phyloP scores from a whole-genome alignment of 164 flowering plant genomes.

The Akebia trifoliata region DNA sequence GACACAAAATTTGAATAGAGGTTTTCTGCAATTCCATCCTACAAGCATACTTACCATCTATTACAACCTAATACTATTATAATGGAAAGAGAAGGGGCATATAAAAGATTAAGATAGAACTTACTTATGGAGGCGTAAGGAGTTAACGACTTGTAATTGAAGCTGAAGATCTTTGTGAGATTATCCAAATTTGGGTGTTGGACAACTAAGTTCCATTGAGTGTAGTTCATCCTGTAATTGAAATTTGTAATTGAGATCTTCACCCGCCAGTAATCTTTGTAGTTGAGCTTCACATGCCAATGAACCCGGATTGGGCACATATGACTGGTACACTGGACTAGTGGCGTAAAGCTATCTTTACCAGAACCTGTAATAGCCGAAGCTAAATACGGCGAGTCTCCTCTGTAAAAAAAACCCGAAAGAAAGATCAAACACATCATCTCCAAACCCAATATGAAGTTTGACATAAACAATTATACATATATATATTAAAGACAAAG shows the following conservation, averaged over 20 bases:
- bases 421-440: neutral
- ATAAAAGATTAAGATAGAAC: conserved; percentile 19
- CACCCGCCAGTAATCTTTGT: conserved; percentile 84
- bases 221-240: conserved; percentile 74
- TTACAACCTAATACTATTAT: neutral
- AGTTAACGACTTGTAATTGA: conserved; percentile 65
- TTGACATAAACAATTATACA: too few species aligned
- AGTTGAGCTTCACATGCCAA: conserved; percentile 87
- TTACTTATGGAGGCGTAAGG: conserved; percentile 72
- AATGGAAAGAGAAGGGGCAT: neutral
- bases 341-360: conserved; percentile 40
- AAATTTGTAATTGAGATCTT: conserved; percentile 75
- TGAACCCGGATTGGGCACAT: conserved; percentile 90
- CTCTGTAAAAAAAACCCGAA: conserved; percentile 28
- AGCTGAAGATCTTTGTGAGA: conserved; percentile 76
- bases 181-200: conserved; percentile 88
- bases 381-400: conserved; percentile 46
- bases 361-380: conserved; percentile 35
- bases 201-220: conserved; percentile 75
- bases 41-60: too few species aligned
- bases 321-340: conserved; percentile 77
- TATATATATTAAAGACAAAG: neutral
- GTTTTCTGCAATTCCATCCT: too few species aligned
- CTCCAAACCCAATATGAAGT: neutral
- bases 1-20: too few species aligned